Evolutionary conservation across 495 filamentous ascomycete species (phyloP).

Genomic region (Lophium mytilinum): DNA sequence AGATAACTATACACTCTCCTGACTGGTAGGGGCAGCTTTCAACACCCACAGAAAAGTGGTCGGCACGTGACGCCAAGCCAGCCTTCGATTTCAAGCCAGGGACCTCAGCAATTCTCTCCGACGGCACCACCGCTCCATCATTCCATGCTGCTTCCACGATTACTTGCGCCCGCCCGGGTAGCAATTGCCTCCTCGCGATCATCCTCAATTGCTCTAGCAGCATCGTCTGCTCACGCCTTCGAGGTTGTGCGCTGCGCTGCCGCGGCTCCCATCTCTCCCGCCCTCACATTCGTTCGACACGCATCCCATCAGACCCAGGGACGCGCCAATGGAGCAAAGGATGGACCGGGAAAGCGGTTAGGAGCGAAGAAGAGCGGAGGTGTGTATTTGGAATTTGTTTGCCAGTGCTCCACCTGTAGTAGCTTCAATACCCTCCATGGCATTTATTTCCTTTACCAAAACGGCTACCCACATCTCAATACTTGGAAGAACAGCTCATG

Average conservation of each 20-base stretch:
- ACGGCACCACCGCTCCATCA: neutral
- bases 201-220: neutral
- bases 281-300: conserved; percentile 46
- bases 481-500: neutral
- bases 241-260: conserved; percentile 18
- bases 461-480: neutral
- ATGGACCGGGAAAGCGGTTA: conserved; percentile 85
- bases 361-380: conserved; percentile 88
- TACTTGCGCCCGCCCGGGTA: conserved; percentile 20
- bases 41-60: too few species aligned
- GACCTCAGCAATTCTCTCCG: neutral
- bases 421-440: neutral
- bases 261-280: conserved; percentile 7
- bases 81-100: neutral
- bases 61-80: neutral
- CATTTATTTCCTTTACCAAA: too few species aligned
- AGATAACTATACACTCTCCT: too few species aligned
- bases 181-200: neutral
- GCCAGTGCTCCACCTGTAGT: neutral
- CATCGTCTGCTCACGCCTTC: conserved; percentile 9
- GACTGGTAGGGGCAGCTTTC: too few species aligned
- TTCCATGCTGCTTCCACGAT: conserved; percentile 26
- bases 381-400: conserved; percentile 31
- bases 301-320: conserved; percentile 84
- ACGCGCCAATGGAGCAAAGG: conserved; percentile 72